Percentiles rank a stretch among this genome's conserved stretches.
These are phyloP conservation scores for Pterocarpus santalinus DNA, from an alignment of 306 rosid species.

Conservation along the genomic window DNA sequence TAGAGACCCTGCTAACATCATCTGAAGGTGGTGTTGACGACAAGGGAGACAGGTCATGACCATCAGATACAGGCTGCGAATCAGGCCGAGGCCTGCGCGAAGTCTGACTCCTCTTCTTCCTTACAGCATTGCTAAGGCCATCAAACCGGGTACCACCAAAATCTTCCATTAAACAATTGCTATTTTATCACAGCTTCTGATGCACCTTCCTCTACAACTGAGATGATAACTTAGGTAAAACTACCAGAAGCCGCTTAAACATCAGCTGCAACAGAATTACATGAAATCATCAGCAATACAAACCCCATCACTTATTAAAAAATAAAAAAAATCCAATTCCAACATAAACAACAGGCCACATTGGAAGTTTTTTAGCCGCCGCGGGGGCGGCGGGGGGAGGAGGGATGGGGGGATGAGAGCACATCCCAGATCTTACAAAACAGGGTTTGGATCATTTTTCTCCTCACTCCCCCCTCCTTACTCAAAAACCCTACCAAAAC, in stretches of 20 bases:
- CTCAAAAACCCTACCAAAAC: neutral
- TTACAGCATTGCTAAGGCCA: slow-evolving; percentile 59
- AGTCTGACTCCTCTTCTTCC: slow-evolving; percentile 76
- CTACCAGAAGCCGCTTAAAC: neutral
- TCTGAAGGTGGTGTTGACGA: slow-evolving; percentile 68
- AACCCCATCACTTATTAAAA: neutral
- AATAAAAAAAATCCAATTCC: neutral
- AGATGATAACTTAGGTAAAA: neutral
- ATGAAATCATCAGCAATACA: neutral
- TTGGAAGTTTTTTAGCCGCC: neutral
- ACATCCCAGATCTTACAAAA: neutral
- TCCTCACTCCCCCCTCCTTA: no score
- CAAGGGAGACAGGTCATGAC: slow-evolving; percentile 54
- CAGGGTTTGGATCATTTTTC: neutral
- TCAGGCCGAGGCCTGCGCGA: slow-evolving; percentile 75
- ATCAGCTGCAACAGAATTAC: slow-evolving; percentile 19
- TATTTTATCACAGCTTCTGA: neutral
- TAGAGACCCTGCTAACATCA: slow-evolving; percentile 67
- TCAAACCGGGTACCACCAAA: slow-evolving; percentile 48
- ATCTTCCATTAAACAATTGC: slow-evolving; percentile 62
- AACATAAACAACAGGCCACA: neutral
- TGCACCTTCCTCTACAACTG: neutral
- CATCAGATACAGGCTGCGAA: slow-evolving; percentile 61
- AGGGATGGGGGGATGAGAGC: neutral
- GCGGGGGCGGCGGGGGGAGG: neutral